Percentiles rank a stretch among this genome's conserved stretches.
phyloP scores from a whole-genome alignment of 2,329 filamentous ascomycete genomes.

The Verticillium nubilum region DNA sequence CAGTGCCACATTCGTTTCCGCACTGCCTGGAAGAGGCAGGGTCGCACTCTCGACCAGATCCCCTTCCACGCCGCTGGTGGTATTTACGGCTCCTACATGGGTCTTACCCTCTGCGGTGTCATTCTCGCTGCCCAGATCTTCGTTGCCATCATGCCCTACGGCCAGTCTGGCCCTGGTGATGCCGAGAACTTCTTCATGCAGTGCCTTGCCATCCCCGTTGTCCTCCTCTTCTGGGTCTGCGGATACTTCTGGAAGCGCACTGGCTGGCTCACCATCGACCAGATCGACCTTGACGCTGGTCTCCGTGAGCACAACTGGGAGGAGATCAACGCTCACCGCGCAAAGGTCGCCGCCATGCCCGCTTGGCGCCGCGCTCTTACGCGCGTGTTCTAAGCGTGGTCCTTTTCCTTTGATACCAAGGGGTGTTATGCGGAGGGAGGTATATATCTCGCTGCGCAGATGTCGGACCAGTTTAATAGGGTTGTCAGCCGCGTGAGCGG shows the following conservation, averaged over 20 bases:
- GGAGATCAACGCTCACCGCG: conserved; percentile 49
- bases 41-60: conserved; percentile 57
- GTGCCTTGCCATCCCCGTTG: conserved; percentile 48
- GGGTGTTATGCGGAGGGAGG: not conserved
- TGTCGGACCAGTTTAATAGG: not conserved
- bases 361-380: conserved; percentile 38
- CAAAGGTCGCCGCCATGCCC: conserved; percentile 43
- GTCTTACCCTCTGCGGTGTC: conserved; percentile 49
- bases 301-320: conserved; percentile 63
- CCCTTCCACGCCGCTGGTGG: conserved; percentile 57
- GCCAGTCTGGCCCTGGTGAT: conserved; percentile 14
- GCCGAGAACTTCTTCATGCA: conserved; percentile 48
- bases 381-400: conserved; percentile 27
- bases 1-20: conserved; percentile 61
- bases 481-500: not conserved
- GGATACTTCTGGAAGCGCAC: conserved; percentile 62
- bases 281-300: conserved; percentile 65
- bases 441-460: not conserved
- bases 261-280: conserved; percentile 49
- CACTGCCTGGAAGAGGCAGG: conserved; percentile 50
- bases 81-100: conserved; percentile 56
- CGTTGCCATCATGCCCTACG: conserved; percentile 35
- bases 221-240: conserved; percentile 46
- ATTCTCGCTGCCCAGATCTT: conserved; percentile 49
- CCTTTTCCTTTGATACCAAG: not conserved